Base-by-base conservation (phyloP, 768 basidiomycete genomes). In the Crepidotus variabilis region DNA sequence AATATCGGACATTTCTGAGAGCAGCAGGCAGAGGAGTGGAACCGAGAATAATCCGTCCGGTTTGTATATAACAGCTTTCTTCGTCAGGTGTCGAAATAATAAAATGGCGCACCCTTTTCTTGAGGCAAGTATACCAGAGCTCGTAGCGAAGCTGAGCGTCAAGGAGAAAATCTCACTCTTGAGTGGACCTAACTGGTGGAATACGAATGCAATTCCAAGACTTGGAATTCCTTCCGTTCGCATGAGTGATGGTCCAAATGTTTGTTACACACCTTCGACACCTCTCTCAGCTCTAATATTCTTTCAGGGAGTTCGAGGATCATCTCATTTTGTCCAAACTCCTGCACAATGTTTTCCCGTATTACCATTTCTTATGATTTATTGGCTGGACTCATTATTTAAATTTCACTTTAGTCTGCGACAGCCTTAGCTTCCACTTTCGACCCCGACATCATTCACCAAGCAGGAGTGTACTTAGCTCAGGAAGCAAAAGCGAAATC, bases 381-480 rank as follows among this genome's bases (percentile, higher is more conserved):
- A 24, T 39, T 43, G 54, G 16, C 32, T 34, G 20, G 16, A 46
- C 34, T 21, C 34, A 46, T 6, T 22, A 13, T 20, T 6, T 28
- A 8, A 28, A 18, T 24, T 34, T 36, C 14, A 36, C 18, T 59
- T 55, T 58, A 84, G 85, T 86, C 84, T 62, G 85, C 83, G 2
- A 90, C 90, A 1, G 80, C 84, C 10, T 73, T 91, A 60, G 88
- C 82, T 0, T 80, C 88, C 0, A 86, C 88, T 6, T 90, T 88
- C 69, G 84, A 89, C 65, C 69, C 75, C 18, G 79, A 83, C 6
- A 73, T 88, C 46, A 69, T 87, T 39, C 66, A 72, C 32, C 62
- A 80, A 49, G 80, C 81, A 34, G 88, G 87, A 32, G 68, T 65
- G 18, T 83, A 87, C 52, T 74, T 91, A 49, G 88, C 76, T 0